Evolutionary conservation across 2,329 filamentous ascomycete species (phyloP).

Genomic region (Beauveria scarabaeidicola): DNA sequence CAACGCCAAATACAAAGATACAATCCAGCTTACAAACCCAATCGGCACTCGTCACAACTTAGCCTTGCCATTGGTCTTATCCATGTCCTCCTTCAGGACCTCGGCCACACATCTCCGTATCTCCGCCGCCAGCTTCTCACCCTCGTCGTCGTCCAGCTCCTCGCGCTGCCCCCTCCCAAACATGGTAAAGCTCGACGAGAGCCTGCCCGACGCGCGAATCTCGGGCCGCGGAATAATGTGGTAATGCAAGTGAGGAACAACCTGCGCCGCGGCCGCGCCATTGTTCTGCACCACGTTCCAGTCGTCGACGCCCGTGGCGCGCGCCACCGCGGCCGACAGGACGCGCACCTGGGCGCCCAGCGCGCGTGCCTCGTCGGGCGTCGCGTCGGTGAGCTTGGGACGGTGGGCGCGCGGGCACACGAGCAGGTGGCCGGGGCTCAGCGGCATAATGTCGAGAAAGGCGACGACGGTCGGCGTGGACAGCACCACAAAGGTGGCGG

Average conservation of each 20-base stretch:
- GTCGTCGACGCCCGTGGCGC: constrained; percentile 63
- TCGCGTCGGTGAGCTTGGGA: constrained; percentile 67
- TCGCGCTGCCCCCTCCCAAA: constrained; percentile 66
- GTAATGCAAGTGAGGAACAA: constrained; percentile 89
- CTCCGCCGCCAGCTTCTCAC: constrained; percentile 46
- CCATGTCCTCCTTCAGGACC: constrained; percentile 35
- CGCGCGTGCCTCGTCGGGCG: constrained; percentile 52
- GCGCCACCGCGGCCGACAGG: constrained; percentile 61
- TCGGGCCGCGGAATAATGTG: constrained; percentile 84
- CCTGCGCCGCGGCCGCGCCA: constrained; percentile 78
- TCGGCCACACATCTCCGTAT: constrained; percentile 42
- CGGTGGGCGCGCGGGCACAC: constrained; percentile 71
- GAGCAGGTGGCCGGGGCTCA: constrained; percentile 74
- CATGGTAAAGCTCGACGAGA: constrained; percentile 67
- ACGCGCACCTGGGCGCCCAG: constrained; percentile 62
- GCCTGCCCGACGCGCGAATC: constrained; percentile 43
- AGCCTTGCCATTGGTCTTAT: constrained; percentile 19
- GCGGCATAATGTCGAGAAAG: constrained; percentile 88
- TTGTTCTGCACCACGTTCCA: constrained; percentile 99
- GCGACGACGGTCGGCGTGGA: constrained; percentile 71
- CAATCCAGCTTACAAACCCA: background rate
- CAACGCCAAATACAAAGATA: constrained; percentile 7
- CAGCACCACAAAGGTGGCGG: constrained; percentile 58
- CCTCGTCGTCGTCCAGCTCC: constrained; percentile 72
- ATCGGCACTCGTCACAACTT: constrained; percentile 26